Evolutionary conservation across 1,139 yeast genomes (phyloP).

Genomic region (Yamadazyma mexicana): DNA sequence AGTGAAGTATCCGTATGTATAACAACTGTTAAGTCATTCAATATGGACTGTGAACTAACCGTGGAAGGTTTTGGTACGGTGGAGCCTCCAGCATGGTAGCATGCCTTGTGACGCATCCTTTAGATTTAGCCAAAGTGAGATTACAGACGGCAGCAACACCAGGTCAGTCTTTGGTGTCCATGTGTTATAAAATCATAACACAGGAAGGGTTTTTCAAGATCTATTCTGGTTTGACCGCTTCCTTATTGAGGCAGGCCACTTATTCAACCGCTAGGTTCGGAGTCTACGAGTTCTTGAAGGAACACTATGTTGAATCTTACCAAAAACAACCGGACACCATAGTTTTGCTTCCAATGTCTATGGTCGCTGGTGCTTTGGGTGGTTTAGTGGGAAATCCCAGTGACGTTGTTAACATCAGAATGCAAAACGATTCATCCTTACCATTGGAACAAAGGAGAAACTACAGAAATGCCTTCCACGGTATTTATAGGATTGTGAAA

Average conservation of each 20-base stretch:
- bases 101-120: constrained; percentile 65
- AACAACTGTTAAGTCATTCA: too few relatives aligned
- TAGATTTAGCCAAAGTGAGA: constrained; percentile 83
- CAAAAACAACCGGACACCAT: constrained; percentile 38
- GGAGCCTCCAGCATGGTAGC: constrained; percentile 71
- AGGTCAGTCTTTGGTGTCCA: constrained; percentile 59
- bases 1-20: constrained; percentile 17
- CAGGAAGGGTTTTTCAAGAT: constrained; percentile 69
- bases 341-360: constrained; percentile 69
- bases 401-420: constrained; percentile 83
- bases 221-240: constrained; percentile 81
- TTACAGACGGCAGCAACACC: constrained; percentile 71
- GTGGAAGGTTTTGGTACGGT: constrained; percentile 48
- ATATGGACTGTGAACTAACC: too few relatives aligned
- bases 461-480: constrained; percentile 79
- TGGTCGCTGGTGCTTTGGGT: constrained; percentile 82
- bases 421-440: constrained; percentile 83
- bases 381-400: constrained; percentile 88
- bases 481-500: constrained; percentile 56
- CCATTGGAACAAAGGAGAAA: constrained; percentile 68
- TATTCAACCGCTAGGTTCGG: constrained; percentile 88
- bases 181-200: constrained; percentile 59
- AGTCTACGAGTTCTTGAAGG: constrained; percentile 74
- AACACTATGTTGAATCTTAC: constrained; percentile 39
- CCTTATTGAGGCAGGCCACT: constrained; percentile 81